These are phyloP conservation scores for Cetraspora pellucida DNA, from an alignment of 192 early-diverging fungal species.

Conservation along the genomic window DNA sequence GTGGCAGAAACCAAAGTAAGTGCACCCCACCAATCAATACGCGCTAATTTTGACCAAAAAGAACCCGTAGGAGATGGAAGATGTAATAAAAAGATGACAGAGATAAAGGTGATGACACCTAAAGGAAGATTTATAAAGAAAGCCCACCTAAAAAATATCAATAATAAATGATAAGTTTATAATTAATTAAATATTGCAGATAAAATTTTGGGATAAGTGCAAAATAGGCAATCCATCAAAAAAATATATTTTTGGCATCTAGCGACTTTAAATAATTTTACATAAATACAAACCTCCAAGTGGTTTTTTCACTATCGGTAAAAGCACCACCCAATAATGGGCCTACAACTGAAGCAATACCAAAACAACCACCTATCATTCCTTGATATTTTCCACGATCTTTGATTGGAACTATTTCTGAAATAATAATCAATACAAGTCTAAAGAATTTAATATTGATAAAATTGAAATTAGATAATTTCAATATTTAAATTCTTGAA, in stretches of 20 bases:
- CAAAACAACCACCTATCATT: slow-evolving; percentile 80
- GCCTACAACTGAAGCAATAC: slow-evolving; percentile 75
- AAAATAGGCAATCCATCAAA: too few relatives aligned
- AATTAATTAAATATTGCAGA: background rate
- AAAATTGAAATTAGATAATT: too few relatives aligned
- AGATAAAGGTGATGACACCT: slow-evolving; percentile 49
- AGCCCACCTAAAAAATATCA: slow-evolving; percentile 58
- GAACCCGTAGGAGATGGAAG: slow-evolving; percentile 53
- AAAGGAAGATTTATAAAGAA: slow-evolving; percentile 65
- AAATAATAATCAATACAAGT: slow-evolving; percentile 36
- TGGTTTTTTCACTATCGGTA: slow-evolving; percentile 63
- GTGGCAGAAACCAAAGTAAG: slow-evolving; percentile 57
- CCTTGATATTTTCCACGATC: slow-evolving; percentile 89
- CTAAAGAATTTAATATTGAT: too few relatives aligned
- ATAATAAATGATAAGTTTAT: background rate
- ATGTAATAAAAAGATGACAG: slow-evolving; percentile 55
- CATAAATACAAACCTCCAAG: slow-evolving; percentile 57
- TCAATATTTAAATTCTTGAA: too few relatives aligned
- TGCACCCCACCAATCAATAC: slow-evolving; percentile 68
- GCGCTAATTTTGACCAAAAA: slow-evolving; percentile 53
- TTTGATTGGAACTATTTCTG: slow-evolving; percentile 82
- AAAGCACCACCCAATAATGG: slow-evolving; percentile 87
- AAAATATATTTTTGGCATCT: too few relatives aligned
- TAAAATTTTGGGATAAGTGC: too few relatives aligned
- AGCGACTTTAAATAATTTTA: too few relatives aligned